phyloP scores from a whole-genome alignment of 345 rosid species.

The Ricinus communis region DNA sequence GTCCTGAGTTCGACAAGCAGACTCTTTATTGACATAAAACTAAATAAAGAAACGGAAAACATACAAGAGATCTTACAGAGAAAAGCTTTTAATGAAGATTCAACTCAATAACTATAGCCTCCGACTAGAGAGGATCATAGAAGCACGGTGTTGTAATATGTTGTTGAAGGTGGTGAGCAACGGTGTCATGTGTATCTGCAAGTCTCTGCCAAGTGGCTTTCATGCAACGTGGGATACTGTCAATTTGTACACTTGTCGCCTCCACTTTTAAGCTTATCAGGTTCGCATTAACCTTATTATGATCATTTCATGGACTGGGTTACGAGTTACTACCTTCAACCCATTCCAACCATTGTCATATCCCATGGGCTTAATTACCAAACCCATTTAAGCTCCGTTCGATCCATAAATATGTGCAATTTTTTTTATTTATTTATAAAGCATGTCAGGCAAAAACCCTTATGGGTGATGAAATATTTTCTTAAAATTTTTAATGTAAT shows the following conservation, averaged over 20 bases:
- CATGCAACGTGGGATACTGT: neutral
- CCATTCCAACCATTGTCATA: too few species aligned
- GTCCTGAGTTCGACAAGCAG: too few species aligned
- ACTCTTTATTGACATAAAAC: too few species aligned
- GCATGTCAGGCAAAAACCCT: too few species aligned
- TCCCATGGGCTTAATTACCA: too few species aligned
- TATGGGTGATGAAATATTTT: too few species aligned
- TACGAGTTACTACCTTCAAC: too few species aligned
- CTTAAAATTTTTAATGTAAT: too few species aligned
- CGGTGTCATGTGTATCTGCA: neutral
- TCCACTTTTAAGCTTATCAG: neutral
- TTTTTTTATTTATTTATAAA: too few species aligned
- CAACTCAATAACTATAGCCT: neutral
- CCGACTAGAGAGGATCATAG: neutral
- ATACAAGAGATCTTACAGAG: neutral
- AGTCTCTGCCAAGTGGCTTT: constrained; percentile 9
- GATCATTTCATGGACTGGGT: neutral
- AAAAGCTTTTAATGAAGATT: neutral
- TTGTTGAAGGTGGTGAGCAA: neutral
- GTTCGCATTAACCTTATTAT: neutral
- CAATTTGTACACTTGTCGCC: neutral
- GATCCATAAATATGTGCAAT: too few species aligned
- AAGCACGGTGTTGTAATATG: too few species aligned
- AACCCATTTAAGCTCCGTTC: too few species aligned
- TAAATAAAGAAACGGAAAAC: neutral